These are phyloP conservation scores for Oryza rufipogon DNA, from an alignment of 176 grass and related monocot genomes.

Conservation along the genomic window DNA sequence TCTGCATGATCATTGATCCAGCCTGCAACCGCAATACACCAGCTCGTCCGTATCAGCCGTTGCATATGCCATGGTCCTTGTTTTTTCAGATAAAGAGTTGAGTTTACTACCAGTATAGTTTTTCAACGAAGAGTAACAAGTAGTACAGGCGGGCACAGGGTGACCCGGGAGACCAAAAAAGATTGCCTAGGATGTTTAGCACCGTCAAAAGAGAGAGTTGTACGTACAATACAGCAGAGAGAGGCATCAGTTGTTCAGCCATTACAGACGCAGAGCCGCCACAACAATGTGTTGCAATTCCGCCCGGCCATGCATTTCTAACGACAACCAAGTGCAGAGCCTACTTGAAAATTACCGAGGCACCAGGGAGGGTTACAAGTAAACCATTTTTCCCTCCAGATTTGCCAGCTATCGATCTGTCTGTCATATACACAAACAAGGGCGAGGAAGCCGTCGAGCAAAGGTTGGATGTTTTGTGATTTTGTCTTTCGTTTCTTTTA, in stretches of 20 bases:
- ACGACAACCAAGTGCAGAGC: neutral
- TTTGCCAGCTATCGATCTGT: neutral
- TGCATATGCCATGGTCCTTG: too few relatives aligned
- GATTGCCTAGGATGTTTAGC: constrained; percentile 4
- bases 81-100: too few relatives aligned
- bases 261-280: neutral
- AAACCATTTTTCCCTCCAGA: neutral
- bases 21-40: neutral
- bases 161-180: neutral
- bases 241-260: neutral
- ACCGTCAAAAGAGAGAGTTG: neutral
- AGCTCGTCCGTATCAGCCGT: too few relatives aligned
- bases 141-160: neutral
- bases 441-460: neutral
- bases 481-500: constrained; percentile 5
- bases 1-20: neutral
- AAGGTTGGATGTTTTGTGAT: neutral
- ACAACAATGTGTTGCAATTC: neutral
- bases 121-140: neutral
- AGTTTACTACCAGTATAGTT: neutral
- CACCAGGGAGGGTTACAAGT: constrained; percentile 2
- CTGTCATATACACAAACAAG: constrained; percentile 38
- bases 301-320: neutral
- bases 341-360: neutral
- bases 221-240: constrained; percentile 5